Evolutionary conservation across 2,329 filamentous ascomycete species (phyloP).

Genomic region (Ceratocystis papillata): DNA sequence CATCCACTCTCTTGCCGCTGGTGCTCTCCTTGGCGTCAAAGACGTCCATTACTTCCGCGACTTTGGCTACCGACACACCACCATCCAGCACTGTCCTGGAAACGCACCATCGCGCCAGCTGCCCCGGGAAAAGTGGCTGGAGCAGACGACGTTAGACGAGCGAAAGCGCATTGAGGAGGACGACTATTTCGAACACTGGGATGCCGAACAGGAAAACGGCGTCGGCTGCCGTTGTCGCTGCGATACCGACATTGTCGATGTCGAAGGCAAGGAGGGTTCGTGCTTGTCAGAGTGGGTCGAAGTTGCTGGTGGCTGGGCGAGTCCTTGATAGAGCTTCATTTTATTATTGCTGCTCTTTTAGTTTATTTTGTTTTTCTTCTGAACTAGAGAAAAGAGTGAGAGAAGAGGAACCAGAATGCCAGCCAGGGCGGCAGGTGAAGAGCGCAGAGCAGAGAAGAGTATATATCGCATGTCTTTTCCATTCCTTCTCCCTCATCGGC

Average conservation of each 20-base stretch:
- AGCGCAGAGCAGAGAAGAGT: not conserved
- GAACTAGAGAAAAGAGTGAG: conserved; percentile 18
- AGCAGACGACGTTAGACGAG: conserved; percentile 68
- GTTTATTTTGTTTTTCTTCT: conserved; percentile 15
- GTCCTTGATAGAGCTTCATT: conserved; percentile 25
- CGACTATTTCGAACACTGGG: conserved; percentile 85
- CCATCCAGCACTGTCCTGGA: conserved; percentile 94
- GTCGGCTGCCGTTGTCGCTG: conserved; percentile 94
- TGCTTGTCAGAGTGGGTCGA: conserved; percentile 96
- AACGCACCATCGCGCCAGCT: conserved; percentile 87
- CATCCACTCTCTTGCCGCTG: conserved; percentile 92
- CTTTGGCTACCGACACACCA: conserved; percentile 95
- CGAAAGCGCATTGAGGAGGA: conserved; percentile 84
- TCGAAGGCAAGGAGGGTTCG: conserved; percentile 93
- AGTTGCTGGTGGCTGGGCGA: conserved; percentile 84
- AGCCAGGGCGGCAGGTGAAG: not conserved
- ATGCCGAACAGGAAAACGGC: conserved; percentile 84
- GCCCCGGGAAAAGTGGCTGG: conserved; percentile 66
- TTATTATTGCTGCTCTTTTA: conserved; percentile 14
- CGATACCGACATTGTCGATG: conserved; percentile 93
- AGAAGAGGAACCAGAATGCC: not conserved
- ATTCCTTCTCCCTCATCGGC: not conserved
- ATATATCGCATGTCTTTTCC: not conserved
- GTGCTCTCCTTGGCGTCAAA: conserved; percentile 64
- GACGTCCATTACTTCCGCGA: conserved; percentile 99